Conservation (phyloP, 306 rosid genomes). For the Nissolia schottii region DNA sequence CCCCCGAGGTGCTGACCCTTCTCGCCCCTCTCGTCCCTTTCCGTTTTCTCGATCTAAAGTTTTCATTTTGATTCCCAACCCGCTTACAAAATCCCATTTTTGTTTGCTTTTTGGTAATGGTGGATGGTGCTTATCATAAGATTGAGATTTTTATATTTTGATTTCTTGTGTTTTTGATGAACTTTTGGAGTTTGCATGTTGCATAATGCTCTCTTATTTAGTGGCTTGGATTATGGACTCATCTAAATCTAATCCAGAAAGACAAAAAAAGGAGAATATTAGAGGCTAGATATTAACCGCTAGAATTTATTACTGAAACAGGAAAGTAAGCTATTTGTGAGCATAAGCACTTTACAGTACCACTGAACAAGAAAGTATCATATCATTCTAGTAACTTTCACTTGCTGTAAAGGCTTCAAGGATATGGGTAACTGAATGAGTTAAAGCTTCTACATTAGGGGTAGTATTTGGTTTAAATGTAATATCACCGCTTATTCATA, state of each 20-base stretch:
- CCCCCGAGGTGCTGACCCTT: slow-evolving; percentile 65
- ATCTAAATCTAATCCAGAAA: not conserved
- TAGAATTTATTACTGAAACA: not conserved
- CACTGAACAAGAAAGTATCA: not conserved
- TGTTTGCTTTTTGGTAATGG: not conserved
- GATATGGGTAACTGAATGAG: too few species aligned
- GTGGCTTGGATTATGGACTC: not conserved
- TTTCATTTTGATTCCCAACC: not conserved
- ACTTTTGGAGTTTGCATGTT: not conserved
- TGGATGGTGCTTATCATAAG: not conserved
- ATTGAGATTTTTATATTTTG: not conserved
- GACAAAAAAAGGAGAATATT: not conserved
- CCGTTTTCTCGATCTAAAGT: not conserved
- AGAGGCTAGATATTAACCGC: too few species aligned
- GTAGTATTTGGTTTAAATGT: not conserved
- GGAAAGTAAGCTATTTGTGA: not conserved
- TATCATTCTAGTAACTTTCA: not conserved
- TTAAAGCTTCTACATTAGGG: not conserved
- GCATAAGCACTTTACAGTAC: not conserved
- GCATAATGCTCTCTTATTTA: not conserved
- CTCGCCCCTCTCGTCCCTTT: not conserved
- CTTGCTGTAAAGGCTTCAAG: not conserved
- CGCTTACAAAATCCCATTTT: not conserved
- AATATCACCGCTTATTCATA: not conserved
- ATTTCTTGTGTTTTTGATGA: not conserved